A percentile compares a stretch with the other conserved stretches of the same genome.
Evolutionary conservation across 2,329 filamentous ascomycete genomes (phyloP).

Genomic region (Aspergillus persii): DNA sequence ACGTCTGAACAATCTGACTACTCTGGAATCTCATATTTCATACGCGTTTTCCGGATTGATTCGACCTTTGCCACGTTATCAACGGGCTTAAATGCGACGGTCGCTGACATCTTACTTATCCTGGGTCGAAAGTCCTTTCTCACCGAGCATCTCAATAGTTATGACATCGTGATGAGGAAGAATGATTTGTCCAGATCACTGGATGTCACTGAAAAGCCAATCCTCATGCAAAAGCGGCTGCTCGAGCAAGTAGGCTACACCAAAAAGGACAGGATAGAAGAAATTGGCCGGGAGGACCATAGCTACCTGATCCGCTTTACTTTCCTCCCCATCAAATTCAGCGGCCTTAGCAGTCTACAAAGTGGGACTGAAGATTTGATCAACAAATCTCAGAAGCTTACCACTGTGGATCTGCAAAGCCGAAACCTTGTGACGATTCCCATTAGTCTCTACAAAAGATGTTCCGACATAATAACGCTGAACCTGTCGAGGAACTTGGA

Average conservation of each 20-base stretch:
- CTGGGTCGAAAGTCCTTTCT: slow-evolving; percentile 93
- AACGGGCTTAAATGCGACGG: slow-evolving; percentile 77
- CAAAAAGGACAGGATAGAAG: slow-evolving; percentile 81
- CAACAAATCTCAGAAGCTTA: slow-evolving; percentile 83
- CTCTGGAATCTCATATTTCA: slow-evolving; percentile 73
- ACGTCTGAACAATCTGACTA: slow-evolving; percentile 65
- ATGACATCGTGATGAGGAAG: slow-evolving; percentile 92
- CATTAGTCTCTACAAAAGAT: slow-evolving; percentile 87
- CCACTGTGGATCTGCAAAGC: slow-evolving; percentile 86
- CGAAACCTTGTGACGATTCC: slow-evolving; percentile 92
- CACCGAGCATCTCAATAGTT: slow-evolving; percentile 86
- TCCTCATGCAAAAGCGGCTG: slow-evolving; percentile 87
- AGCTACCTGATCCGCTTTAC: slow-evolving; percentile 95
- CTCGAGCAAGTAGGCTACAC: slow-evolving; percentile 91
- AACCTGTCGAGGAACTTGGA: slow-evolving; percentile 92
- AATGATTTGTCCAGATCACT: slow-evolving; percentile 85
- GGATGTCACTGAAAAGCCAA: slow-evolving; percentile 71
- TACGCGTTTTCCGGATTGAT: slow-evolving; percentile 91
- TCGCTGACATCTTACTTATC: slow-evolving; percentile 82
- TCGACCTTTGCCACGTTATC: slow-evolving; percentile 92
- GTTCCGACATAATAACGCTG: slow-evolving; percentile 87
- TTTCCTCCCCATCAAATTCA: slow-evolving; percentile 86
- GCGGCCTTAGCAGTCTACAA: slow-evolving; percentile 70
- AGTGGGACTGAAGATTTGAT: slow-evolving; percentile 67
- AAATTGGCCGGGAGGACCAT: slow-evolving; percentile 93